phyloP scores from a whole-genome alignment of 176 grass and related monocot genomes.

The Typha latifolia region DNA sequence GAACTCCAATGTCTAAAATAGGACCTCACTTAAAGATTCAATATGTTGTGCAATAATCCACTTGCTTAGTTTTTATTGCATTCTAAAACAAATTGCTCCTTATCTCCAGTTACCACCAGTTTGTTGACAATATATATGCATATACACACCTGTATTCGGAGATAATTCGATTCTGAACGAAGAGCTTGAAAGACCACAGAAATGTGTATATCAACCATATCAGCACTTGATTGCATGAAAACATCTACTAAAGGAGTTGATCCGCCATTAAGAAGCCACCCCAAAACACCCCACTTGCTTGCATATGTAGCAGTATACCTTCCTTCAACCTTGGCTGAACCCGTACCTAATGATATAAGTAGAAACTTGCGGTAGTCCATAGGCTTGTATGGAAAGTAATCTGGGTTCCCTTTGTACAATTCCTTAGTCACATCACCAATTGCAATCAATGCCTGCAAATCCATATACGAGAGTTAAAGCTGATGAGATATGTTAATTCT shows the following conservation, averaged over 20 bases:
- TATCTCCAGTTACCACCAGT: too few relatives aligned
- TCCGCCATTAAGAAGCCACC: slow-evolving; percentile 46
- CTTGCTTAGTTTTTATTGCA: too few relatives aligned
- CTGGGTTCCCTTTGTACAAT: slow-evolving; percentile 31
- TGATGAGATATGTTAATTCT: too few relatives aligned
- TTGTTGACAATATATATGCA: neutral
- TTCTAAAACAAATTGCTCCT: too few relatives aligned
- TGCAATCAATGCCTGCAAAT: slow-evolving; percentile 39
- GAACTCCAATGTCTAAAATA: neutral
- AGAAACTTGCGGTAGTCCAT: slow-evolving; percentile 52
- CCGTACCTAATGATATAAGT: slow-evolving; percentile 64
- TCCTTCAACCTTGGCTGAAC: slow-evolving; percentile 21
- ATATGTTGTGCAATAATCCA: too few relatives aligned
- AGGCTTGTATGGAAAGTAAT: slow-evolving; percentile 33
- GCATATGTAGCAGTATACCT: slow-evolving; percentile 36
- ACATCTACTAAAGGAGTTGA: slow-evolving; percentile 49
- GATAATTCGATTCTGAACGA: slow-evolving; percentile 18
- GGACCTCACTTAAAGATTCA: too few relatives aligned
- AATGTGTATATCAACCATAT: slow-evolving; percentile 77
- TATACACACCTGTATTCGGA: slow-evolving; percentile 51
- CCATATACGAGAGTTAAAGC: too few relatives aligned
- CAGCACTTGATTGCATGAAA: slow-evolving; percentile 47
- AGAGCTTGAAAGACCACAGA: slow-evolving; percentile 36
- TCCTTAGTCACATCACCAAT: slow-evolving; percentile 42
- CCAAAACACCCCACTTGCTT: slow-evolving; percentile 59